Percentiles rank a stretch among this genome's conserved stretches.
phyloP scores from a whole-genome alignment of 1,139 yeast species.

The Zhuliangozyma parablackwelliae region DNA sequence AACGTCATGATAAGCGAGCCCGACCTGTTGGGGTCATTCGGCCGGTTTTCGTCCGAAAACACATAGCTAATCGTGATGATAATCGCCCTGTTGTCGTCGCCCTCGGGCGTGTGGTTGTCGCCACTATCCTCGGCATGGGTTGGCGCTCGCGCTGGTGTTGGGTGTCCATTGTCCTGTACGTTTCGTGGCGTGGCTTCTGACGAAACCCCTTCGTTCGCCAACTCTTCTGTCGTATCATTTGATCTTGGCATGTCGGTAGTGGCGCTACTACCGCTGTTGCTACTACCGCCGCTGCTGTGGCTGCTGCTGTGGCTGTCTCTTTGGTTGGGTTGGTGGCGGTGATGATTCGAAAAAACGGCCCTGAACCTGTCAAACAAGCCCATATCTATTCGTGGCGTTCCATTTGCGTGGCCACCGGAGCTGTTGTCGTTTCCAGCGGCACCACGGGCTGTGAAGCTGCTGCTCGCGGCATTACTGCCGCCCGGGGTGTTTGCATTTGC shows the following conservation, averaged over 20 bases:
- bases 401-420: not conserved
- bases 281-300: not conserved
- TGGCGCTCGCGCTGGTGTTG: no score
- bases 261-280: no score
- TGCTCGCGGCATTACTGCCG: no score
- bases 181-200: no score
- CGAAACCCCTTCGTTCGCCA: no score
- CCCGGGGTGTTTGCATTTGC: no score
- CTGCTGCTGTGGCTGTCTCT: conserved; percentile 1
- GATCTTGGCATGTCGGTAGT: no score
- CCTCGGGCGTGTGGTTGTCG: not conserved
- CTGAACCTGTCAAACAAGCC: conserved; percentile 10
- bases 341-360: conserved; percentile 5
- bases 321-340: not conserved
- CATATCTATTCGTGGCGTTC: conserved; percentile 4
- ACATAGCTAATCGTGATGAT: conserved; percentile 44
- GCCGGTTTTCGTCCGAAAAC: conserved; percentile 41
- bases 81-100: conserved; percentile 20
- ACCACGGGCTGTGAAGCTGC: not conserved
- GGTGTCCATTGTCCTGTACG: no score
- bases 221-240: no score
- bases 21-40: conserved; percentile 39
- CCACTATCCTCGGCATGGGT: conserved; percentile 1
- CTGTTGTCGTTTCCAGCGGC: not conserved
- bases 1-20: conserved; percentile 59